phyloP scores from a whole-genome alignment of 2,329 filamentous ascomycete species.

The Xylaria arbuscula region DNA sequence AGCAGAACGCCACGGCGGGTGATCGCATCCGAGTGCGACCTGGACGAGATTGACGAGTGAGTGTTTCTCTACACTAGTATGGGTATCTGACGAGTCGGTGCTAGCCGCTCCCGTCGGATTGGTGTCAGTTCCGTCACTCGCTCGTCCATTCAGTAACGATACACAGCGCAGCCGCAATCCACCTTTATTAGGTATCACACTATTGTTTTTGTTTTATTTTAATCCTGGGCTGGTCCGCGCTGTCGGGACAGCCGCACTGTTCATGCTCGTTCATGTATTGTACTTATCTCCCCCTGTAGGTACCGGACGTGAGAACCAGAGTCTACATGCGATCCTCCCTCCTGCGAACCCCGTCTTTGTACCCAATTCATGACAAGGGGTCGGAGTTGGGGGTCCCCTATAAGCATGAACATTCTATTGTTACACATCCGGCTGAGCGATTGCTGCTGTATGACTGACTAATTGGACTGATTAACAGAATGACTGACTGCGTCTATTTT shows the following conservation, averaged over 20 bases:
- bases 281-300: slow-evolving; percentile 18
- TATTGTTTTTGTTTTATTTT: slow-evolving; percentile 5
- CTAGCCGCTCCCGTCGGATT: background rate
- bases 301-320: slow-evolving; percentile 11
- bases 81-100: slow-evolving; percentile 18
- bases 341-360: background rate
- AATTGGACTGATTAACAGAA: background rate
- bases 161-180: slow-evolving; percentile 11
- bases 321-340: background rate
- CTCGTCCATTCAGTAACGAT: slow-evolving; percentile 1
- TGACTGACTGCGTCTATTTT: background rate
- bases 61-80: background rate
- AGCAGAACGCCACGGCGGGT: slow-evolving; percentile 38
- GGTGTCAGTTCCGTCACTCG: background rate
- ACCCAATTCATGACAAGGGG: slow-evolving; percentile 13
- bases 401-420: slow-evolving; percentile 7
- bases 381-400: background rate
- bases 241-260: slow-evolving; percentile 27
- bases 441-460: slow-evolving; percentile 20
- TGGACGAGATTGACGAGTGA: slow-evolving; percentile 34
- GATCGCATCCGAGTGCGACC: slow-evolving; percentile 36
- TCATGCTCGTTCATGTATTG: slow-evolving; percentile 25
- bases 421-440: slow-evolving; percentile 27
- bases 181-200: slow-evolving; percentile 1
- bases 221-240: slow-evolving; percentile 21